Base-by-base conservation (phyloP, 2,329 filamentous ascomycete species). In the Tolypocladium capitatum region DNA sequence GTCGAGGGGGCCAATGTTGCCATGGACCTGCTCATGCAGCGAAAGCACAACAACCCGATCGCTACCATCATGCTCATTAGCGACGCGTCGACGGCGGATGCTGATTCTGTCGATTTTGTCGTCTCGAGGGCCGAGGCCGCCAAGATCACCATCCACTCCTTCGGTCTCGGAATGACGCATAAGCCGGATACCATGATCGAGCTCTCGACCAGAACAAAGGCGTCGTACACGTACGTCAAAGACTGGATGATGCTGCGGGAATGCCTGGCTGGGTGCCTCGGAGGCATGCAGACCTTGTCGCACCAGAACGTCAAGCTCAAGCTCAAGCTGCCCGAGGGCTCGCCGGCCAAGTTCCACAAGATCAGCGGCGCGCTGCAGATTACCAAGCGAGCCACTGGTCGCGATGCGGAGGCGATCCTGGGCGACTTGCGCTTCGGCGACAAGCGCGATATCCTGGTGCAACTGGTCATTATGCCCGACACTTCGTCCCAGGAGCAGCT, bases 181-280 rank as follows among this genome's bases (percentile, higher is more conserved):
- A 97, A 97, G 68, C 92, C 92, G 5, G 92, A 98, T 62, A 96
- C 90, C 1, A 94, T 98, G 89, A 95, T 98, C 53, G 91, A 97
- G 67, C 72, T 98, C 13, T 97, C 92, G 1, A 92, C 86, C 7
- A 79, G 89, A 51, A 98, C 92, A 4, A 98, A 97, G 69, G 92
- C 90, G 5, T 94, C 89, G 1, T 98, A 97, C 61, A 94, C 89
- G 1, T 98, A 97, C 59, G 90, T 98, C 56, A 98, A 97, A 68
- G 92, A 98, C 65, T 98, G 92, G 92, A 97, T 97, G 91, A 98
- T 97, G 91, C 76, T 98, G 33, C 84, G 92, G 28, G 92, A 98
- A 65, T 97, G 92, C 63, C 76, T 96, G 41, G 92, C 90, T 24
- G 92, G 92, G 40, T 97, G 91, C 59, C 72, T 98, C 28, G 92